A percentile compares a stretch with the other conserved stretches of the same genome.
These are phyloP conservation scores for Fusarium nanum DNA, from an alignment of 2,329 filamentous ascomycete genomes.

Conservation along the genomic window DNA sequence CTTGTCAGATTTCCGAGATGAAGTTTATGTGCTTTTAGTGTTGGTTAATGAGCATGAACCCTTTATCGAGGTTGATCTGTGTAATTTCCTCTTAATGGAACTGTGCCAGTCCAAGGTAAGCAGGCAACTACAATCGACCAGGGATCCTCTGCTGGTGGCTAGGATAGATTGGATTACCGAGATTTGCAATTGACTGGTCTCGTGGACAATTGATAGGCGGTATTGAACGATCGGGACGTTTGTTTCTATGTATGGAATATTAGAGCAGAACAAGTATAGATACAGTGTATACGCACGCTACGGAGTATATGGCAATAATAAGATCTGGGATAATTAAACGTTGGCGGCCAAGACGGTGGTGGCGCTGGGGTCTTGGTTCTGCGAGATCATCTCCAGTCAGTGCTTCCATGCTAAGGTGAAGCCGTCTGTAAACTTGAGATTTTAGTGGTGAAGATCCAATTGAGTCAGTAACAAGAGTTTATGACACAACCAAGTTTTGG, in stretches of 20 bases:
- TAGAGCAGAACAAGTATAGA: neutral
- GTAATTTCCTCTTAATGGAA: slow-evolving; percentile 7
- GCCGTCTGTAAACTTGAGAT: slow-evolving; percentile 6
- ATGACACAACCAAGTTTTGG: slow-evolving; percentile 29
- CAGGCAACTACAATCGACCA: slow-evolving; percentile 9
- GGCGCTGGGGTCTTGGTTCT: slow-evolving; percentile 10
- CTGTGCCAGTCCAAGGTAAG: slow-evolving; percentile 1
- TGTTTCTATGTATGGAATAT: slow-evolving; percentile 41
- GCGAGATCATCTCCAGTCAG: slow-evolving; percentile 20
- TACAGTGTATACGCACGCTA: neutral
- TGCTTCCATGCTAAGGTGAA: slow-evolving; percentile 23
- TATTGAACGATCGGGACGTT: neutral
- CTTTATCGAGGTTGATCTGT: slow-evolving; percentile 5
- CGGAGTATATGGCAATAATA: neutral
- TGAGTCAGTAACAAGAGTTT: slow-evolving; percentile 14
- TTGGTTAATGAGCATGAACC: slow-evolving; percentile 3
- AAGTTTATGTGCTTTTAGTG: neutral
- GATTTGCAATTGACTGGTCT: slow-evolving; percentile 37
- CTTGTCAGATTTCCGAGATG: slow-evolving; percentile 3
- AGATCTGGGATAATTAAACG: slow-evolving; percentile 1
- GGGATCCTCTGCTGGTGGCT: slow-evolving; percentile 15
- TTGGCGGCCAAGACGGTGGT: slow-evolving; percentile 21
- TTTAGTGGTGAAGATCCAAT: slow-evolving; percentile 7
- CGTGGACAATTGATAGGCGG: slow-evolving; percentile 4
- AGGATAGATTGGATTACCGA: slow-evolving; percentile 37